phyloP scores from a whole-genome alignment of 2,329 filamentous ascomycete species.

The Cercospora nicotianae region DNA sequence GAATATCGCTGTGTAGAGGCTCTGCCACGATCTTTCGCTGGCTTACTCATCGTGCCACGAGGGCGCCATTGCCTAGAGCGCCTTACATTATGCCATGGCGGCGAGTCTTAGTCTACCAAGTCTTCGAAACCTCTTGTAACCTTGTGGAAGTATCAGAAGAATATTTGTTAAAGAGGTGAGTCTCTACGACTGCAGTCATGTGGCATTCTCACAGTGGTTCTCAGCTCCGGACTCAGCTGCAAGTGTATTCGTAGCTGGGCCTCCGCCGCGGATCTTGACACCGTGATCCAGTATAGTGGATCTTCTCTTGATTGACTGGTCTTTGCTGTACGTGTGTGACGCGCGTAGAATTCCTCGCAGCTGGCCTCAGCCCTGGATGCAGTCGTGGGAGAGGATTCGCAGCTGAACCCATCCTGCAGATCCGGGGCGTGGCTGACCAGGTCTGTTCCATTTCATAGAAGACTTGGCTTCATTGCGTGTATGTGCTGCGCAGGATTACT shows the following conservation, averaged over 20 bases:
- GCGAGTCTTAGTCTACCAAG: too few species aligned
- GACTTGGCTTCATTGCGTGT: not conserved
- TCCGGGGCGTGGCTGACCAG: not conserved
- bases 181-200: not conserved
- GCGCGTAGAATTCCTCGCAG: not conserved
- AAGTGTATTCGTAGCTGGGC: not conserved
- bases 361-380: not conserved
- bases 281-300: not conserved
- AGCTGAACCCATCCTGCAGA: not conserved
- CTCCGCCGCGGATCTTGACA: not conserved
- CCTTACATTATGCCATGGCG: not conserved
- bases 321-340: not conserved
- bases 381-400: not conserved
- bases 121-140: too few species aligned
- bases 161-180: not conserved
- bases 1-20: not conserved
- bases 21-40: not conserved
- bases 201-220: not conserved
- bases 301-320: not conserved
- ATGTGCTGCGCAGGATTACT: not conserved
- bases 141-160: too few species aligned
- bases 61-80: not conserved
- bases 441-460: too few species aligned
- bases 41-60: not conserved
- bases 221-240: not conserved